Base-by-base conservation (phyloP, 176 grass and related monocot genomes). In the Areca catechu region DNA sequence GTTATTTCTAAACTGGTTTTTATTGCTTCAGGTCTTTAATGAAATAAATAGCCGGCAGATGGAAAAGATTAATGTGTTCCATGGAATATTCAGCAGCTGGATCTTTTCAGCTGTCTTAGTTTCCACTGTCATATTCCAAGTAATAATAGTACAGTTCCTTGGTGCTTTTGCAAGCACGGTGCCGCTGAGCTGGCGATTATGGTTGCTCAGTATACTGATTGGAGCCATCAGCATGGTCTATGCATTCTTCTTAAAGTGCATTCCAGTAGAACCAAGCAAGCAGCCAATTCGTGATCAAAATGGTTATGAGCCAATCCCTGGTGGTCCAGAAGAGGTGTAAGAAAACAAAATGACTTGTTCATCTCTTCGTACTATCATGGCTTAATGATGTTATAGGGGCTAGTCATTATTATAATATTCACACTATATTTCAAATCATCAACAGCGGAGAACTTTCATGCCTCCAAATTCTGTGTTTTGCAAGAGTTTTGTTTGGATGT, bases 11-110 rank as follows among this genome's bases (percentile, higher is more conserved):
- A 43, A 43, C 34, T 12, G 9, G 34, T 12, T 43, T 10, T 10
- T 1, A 5, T 5, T 43, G 15, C 14, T 30, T 5, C 74, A 96
- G 91, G 83, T 96, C 6, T 96, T 96, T 70, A 96, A 96, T 61
- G 91, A 96, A 79, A 85, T 96, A 28, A 96, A 89, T 77, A 90
- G 82, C 50, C 49, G 91, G 48, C 86, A 96, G 53, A 96, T 90
- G 80, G 91, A 96, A 77, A 87, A 96, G 83, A 87, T 87, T 24
- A 86, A 96, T 16, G 83, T 95, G 1, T 89, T 95, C 62, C 60
- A 66, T 15, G 86, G 90, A 48, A 90, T 95, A 1, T 86, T 86
- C 61, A 66, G 62, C 57, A 86, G 83, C 63, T 90, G 83, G 75
- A 74, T 96, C 65, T 96, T 95, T 78, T 61, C 71, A 48, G 74